Base-by-base conservation (phyloP, 306 rosid genomes). In the Luffa aegyptiaca region DNA sequence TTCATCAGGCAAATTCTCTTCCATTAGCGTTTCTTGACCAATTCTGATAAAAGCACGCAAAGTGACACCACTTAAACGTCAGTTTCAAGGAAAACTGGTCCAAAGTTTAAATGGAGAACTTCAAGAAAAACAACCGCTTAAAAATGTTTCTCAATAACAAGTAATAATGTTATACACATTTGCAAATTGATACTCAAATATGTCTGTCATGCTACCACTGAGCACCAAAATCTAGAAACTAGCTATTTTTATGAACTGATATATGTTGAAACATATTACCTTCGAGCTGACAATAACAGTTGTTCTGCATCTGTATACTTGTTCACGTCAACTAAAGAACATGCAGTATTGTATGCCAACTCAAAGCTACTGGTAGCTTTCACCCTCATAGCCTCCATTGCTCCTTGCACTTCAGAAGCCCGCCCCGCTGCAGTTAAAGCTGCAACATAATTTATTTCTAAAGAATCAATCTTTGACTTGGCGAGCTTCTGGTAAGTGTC, bases 341-440 rank as follows among this genome's bases (percentile, higher is more conserved):
- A 95, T 31, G 97, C 97, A 78, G 93, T 89, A 81, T 95, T 95
- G 86, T 84, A 95, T 79, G 97, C 99, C 88, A 95, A 83, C 87
- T 93, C 97, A 87, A 93, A 95, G 89, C 88, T 95, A 87, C 91
- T 89, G 57, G 93, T 91, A 86, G 94, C 92, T 84, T 87, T 95
- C 57, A 89, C 81, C 87, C 92, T 86, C 5, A 95, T 86, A 56
- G 90, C 81, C 45, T 93, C 99, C 87, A 95, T 33, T 84, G 85
- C 73, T 77, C 93, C 92, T 86, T 87, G 92, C 59, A 95, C 96
- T 80, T 91, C 97, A 52, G 94, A 87, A 77, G 94, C 89, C 87
- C 93, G 92, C 82, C 94, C 99, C 41, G 93, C 91, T 82, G 90
- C 88, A 81, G 93, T 89, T 87, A 93, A 84, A 78, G 87, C 85